Evolutionary conservation across 768 basidiomycete genomes (phyloP), one percentile per base, ranked within the genome.

Genomic region (Phanerochaete sordida): DNA sequence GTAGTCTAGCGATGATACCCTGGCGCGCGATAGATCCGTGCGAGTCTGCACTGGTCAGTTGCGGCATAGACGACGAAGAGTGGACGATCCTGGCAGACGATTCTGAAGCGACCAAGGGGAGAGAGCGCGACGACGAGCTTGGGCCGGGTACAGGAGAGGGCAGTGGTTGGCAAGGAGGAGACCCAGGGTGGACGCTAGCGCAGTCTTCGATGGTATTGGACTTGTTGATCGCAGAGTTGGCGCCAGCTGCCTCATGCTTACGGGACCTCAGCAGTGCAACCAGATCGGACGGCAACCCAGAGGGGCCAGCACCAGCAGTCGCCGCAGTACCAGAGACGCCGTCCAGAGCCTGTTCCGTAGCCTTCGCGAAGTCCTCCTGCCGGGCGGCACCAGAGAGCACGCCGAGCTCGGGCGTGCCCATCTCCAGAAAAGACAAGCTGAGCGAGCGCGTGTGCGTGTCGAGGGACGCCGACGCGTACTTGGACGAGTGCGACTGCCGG

Each of bases 381-480:
- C 11, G 13, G 47, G 47, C 9, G 3, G 47, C 24, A 9, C 47
- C 47, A 8, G 47, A 24, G 13, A 24, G 23, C 5, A 23, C 47
- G 5, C 47, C 35, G 19, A 46, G 31, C 3, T 56, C 48, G 26
- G 54, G 65, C 43, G 56, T 53, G 39, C 50, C 46, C 59, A 59
- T 61, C 49, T 70, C 66, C 21, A 62, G 59, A 45, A 63, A 62
- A 8, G 62, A 70, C 9, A 61, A 62, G 23, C 63, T 62, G 2
- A 57, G 48, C 58, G 65, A 66, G 15, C 61, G 56, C 1, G 66
- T 60, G 21, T 64, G 62, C 44, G 65, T 60, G 16, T 58, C 54
- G 11, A 60, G 58, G 16, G 56, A 61, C 27, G 47, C 46, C 12
- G 59, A 60, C 7, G 27, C 44, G 15, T 43, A 27, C 5, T 28